Percentiles rank a stretch among this genome's conserved stretches.
Conservation (phyloP, 2,329 filamentous ascomycete genomes). For the Aureobasidium sp. region DNA sequence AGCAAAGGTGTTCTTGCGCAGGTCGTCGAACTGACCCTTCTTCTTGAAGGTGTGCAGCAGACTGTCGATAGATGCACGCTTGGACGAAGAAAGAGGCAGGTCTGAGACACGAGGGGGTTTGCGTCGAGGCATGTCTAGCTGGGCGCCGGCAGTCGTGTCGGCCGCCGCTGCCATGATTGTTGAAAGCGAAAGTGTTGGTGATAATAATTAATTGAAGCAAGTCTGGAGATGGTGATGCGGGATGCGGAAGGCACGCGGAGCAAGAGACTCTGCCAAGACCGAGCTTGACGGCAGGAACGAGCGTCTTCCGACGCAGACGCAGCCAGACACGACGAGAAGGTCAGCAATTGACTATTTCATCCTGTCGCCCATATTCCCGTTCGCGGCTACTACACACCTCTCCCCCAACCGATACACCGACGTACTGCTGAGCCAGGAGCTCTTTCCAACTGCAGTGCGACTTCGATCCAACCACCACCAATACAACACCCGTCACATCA, state of each 20-base stretch:
- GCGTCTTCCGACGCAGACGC: neutral
- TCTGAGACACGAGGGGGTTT: conserved; percentile 68
- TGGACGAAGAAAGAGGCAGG: conserved; percentile 65
- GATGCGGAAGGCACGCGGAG: neutral
- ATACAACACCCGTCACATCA: neutral
- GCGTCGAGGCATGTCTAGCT: conserved; percentile 29
- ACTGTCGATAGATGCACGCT: conserved; percentile 64
- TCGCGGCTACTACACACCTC: neutral
- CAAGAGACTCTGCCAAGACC: conserved; percentile 12
- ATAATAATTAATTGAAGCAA: too few relatives aligned
- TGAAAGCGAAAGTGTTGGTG: neutral
- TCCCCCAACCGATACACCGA: neutral
- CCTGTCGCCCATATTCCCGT: neutral
- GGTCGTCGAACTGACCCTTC: conserved; percentile 72
- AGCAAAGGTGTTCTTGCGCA: conserved; percentile 70
- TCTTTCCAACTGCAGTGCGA: neutral
- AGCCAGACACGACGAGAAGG: conserved; percentile 6
- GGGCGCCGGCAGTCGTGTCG: conserved; percentile 5
- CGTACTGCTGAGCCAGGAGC: conserved; percentile 8
- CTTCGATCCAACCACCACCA: neutral
- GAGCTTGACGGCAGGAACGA: conserved; percentile 12
- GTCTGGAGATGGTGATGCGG: neutral
- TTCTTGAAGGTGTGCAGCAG: conserved; percentile 80
- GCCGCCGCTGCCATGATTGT: conserved; percentile 19
- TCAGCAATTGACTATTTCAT: neutral